These are phyloP conservation scores for Parmelia sp. DNA, from an alignment of 495 filamentous ascomycete species.

Conservation along the genomic window DNA sequence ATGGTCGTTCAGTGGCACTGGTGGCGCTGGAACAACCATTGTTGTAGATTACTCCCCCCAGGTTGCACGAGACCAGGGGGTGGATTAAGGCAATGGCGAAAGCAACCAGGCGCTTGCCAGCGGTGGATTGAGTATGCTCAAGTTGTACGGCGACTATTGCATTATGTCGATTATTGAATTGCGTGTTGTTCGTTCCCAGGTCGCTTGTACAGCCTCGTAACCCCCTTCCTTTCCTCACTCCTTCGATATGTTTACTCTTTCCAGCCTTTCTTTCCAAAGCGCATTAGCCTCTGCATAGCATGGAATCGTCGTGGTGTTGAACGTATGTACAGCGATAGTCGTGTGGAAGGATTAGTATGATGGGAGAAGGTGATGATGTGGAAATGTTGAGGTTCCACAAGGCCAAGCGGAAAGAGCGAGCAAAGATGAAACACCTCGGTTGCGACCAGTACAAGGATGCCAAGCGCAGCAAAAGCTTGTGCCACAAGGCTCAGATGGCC, in stretches of 20 bases:
- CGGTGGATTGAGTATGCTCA: background rate
- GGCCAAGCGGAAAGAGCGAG: constrained; percentile 12
- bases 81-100: constrained; percentile 1
- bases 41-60: constrained; percentile 2
- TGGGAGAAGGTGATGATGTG: constrained; percentile 9
- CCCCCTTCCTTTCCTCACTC: constrained; percentile 6
- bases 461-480: background rate
- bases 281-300: background rate
- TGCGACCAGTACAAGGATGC: constrained; percentile 14
- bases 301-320: background rate
- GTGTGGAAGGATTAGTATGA: background rate
- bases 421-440: constrained; percentile 16
- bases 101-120: constrained; percentile 14
- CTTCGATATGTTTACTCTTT: constrained; percentile 1
- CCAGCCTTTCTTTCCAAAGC: background rate
- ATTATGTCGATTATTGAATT: constrained; percentile 2
- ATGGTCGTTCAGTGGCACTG: constrained; percentile 58
- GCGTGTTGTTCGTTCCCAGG: background rate
- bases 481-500: background rate
- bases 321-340: constrained; percentile 1
- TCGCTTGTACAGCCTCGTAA: background rate
- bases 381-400: constrained; percentile 8
- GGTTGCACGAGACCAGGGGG: background rate
- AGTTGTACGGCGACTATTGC: background rate
- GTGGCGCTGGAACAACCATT: constrained; percentile 63